Evolutionary conservation across 2,329 filamentous ascomycete species (phyloP).

Genomic region (Ophiostoma ips): DNA sequence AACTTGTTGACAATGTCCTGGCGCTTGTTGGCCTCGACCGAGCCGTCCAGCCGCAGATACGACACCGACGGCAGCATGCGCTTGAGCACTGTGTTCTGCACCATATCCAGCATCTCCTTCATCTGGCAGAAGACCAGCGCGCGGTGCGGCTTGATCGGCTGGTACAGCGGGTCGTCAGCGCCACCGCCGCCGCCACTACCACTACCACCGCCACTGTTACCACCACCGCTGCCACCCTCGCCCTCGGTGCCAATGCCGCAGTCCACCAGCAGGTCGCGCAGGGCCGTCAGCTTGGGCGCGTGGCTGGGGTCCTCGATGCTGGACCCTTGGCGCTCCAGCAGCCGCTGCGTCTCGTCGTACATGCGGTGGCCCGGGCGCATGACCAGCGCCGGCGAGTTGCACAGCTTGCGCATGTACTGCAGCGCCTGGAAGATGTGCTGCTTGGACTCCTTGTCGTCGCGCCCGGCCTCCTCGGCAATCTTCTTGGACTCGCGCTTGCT

Average conservation of each 20-base stretch:
- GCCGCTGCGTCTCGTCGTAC: slow-evolving; percentile 74
- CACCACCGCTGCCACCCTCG: slow-evolving; percentile 31
- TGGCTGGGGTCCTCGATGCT: slow-evolving; percentile 74
- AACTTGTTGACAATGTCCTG: slow-evolving; percentile 99
- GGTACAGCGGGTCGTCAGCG: slow-evolving; percentile 44
- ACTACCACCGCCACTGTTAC: slow-evolving; percentile 25
- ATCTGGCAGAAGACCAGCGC: slow-evolving; percentile 98
- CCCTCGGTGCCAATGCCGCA: slow-evolving; percentile 83
- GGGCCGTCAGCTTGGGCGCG: slow-evolving; percentile 80
- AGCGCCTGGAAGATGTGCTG: slow-evolving; percentile 98
- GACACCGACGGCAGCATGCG: slow-evolving; percentile 86
- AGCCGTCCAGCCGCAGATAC: slow-evolving; percentile 84
- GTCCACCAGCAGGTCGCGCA: slow-evolving; percentile 90
- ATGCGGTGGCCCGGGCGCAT: slow-evolving; percentile 88
- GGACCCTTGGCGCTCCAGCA: slow-evolving; percentile 65
- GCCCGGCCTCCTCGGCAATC: slow-evolving; percentile 68
- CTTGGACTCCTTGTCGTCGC: slow-evolving; percentile 82
- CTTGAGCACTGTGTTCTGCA: slow-evolving; percentile 83
- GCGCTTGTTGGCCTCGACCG: slow-evolving; percentile 80
- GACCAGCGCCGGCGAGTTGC: slow-evolving; percentile 91
- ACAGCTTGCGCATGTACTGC: slow-evolving; percentile 98
- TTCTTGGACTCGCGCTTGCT: slow-evolving; percentile 85
- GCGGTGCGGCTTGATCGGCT: slow-evolving; percentile 89
- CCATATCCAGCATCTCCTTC: slow-evolving; percentile 99
- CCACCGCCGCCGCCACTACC: slow-evolving; percentile 25